These are phyloP conservation scores for Biscogniauxia marginata DNA, from an alignment of 2,329 filamentous ascomycete species.

Conservation along the genomic window DNA sequence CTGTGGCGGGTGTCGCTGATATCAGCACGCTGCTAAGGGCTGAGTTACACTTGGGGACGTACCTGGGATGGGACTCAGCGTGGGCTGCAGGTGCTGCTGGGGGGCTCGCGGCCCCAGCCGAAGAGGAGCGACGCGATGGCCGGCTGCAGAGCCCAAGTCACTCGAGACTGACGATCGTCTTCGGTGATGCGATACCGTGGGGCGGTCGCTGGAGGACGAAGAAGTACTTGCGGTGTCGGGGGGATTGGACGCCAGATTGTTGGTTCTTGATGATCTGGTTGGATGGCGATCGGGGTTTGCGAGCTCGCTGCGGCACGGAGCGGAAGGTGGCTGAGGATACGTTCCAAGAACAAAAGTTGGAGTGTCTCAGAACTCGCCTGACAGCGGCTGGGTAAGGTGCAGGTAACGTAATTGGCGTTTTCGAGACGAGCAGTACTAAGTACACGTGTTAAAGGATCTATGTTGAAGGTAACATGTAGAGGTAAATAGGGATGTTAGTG, in stretches of 20 bases:
- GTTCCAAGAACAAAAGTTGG: constrained; percentile 13
- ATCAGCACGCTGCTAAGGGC: constrained; percentile 2
- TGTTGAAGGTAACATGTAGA: neutral
- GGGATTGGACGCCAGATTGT: constrained; percentile 52
- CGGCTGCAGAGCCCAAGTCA: constrained; percentile 34
- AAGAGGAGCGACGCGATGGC: constrained; percentile 34
- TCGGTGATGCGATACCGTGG: constrained; percentile 48
- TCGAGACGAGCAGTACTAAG: neutral
- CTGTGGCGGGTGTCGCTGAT: constrained; percentile 31
- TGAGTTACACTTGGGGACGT: constrained; percentile 33
- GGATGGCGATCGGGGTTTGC: neutral
- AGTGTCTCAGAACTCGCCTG: constrained; percentile 15
- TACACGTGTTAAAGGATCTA: neutral
- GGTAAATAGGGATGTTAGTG: neutral
- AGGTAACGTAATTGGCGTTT: neutral
- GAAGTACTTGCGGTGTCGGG: constrained; percentile 51
- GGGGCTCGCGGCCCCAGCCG: constrained; percentile 39
- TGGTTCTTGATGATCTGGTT: constrained; percentile 19
- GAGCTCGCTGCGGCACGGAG: neutral
- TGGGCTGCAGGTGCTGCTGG: constrained; percentile 32
- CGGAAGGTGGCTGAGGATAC: constrained; percentile 21
- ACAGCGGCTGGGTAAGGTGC: neutral
- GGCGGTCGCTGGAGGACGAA: constrained; percentile 50
- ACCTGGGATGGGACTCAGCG: constrained; percentile 57
- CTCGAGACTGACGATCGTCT: constrained; percentile 44